These are phyloP conservation scores for Fistulifera solaris DNA, from an alignment of 108 stramenopile species.

Conservation along the genomic window DNA sequence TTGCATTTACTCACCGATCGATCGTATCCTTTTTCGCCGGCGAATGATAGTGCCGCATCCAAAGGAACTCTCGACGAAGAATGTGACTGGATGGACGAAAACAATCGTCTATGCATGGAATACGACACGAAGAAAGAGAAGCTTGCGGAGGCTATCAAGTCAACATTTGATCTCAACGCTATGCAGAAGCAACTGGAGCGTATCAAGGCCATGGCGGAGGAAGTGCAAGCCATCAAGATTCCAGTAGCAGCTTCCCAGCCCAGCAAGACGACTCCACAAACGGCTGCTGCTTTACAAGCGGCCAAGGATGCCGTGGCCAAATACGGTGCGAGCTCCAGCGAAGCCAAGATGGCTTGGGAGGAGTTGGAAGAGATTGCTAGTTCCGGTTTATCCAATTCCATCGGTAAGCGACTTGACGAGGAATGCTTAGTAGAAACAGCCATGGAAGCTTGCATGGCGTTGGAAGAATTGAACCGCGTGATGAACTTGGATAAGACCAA, in stretches of 20 bases:
- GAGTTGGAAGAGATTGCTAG: conserved; percentile 66
- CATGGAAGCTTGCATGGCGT: conserved; percentile 32
- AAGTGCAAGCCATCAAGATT: conserved; percentile 20
- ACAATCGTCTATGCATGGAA: neutral
- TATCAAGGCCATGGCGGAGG: conserved; percentile 13
- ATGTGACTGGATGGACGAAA: neutral
- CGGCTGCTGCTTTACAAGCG: conserved; percentile 36
- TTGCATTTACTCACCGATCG: no score
- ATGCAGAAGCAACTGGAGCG: neutral
- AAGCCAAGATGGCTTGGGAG: conserved; percentile 77
- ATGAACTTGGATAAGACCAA: conserved; percentile 10
- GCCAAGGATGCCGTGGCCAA: conserved; percentile 42
- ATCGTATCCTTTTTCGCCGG: no score
- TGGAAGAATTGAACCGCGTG: conserved; percentile 33
- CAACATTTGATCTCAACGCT: neutral
- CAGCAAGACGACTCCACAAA: conserved; percentile 6
- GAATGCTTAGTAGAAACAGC: conserved; percentile 39
- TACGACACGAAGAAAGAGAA: conserved; percentile 1
- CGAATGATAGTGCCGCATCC: neutral
- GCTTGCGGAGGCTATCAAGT: neutral
- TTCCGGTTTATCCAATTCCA: conserved; percentile 10
- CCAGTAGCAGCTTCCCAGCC: neutral
- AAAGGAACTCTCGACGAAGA: conserved; percentile 3
- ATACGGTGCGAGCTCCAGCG: conserved; percentile 36
- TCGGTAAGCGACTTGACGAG: conserved; percentile 18